Base-by-base conservation (phyloP, 805 yeast species). In the Kuraishia borneana region DNA sequence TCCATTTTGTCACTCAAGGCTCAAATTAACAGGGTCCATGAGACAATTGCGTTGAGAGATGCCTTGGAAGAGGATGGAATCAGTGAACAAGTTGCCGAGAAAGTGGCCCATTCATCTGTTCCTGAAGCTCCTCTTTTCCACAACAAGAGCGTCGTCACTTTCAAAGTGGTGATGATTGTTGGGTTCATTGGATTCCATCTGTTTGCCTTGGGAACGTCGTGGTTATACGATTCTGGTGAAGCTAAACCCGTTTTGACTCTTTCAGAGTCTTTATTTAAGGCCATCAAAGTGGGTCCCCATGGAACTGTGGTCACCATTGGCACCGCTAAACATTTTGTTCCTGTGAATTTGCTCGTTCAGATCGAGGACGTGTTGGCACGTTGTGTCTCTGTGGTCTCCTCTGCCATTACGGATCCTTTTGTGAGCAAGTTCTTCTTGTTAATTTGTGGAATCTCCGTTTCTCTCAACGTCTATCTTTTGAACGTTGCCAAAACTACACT, bases 1-100 rank as follows among this genome's bases (percentile, higher is more conserved):
- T 87, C 95, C 3, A 72, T 84, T 36, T 69, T 89, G 44, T 76
- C 95, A 2, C 68, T 89, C 54, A 89, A 89, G 59, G 76, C 89
- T 31, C 96, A 92, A 56, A 84, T 89, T 54, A 76, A 75, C 52
- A 67, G 83, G 39, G 92, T 92, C 36, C 84, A 88, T 56, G 75
- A 84, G 43, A 81, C 85, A 31, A 76, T 83, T 39, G 73, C 75
- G 36, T 70, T 87, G 51, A 77, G 80, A 51, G 76, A 73, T 41
- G 85, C 83, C 20, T 65, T 89, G 42, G 92, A 88, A 61, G 98
- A 89, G 53, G 98, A 89, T 50, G 97, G 98, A 18, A 72, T 89
- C 22, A 69, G 82, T 30, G 73, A 75, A 26, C 54, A 63, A 31
- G 81, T 82, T 22, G 96, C 96, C 8, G 76, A 73, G 42, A 68